Evolutionary conservation across 257 asterid species (phyloP).

Genomic region (Datura wrightii): DNA sequence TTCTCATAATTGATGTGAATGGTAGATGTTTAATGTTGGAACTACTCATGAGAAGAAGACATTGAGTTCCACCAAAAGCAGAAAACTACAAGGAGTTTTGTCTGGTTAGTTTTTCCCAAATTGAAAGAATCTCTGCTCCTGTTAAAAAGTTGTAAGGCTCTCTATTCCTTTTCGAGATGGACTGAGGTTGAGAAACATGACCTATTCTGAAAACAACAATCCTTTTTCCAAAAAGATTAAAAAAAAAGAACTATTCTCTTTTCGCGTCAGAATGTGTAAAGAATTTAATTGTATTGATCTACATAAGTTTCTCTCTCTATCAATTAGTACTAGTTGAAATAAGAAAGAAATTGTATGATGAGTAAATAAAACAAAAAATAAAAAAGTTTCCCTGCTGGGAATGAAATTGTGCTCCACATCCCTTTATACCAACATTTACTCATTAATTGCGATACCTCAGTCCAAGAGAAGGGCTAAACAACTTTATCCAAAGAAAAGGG

Average conservation of each 20-base stretch:
- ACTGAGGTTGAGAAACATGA: constrained; percentile 2
- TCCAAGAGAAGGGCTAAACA: constrained; percentile 9
- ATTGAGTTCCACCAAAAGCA: not conserved
- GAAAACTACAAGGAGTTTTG: constrained; percentile 2
- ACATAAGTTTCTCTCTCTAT: constrained; percentile 12
- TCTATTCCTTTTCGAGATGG: constrained; percentile 25
- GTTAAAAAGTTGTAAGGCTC: not conserved
- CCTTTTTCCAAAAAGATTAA: no score
- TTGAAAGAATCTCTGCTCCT: not conserved
- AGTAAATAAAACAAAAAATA: not conserved
- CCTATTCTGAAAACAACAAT: not conserved
- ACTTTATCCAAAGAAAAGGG: constrained; percentile 11
- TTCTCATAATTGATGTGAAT: not conserved
- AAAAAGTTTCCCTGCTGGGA: not conserved
- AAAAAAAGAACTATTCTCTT: not conserved
- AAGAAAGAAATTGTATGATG: not conserved
- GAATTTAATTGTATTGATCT: not conserved
- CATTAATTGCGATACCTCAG: constrained; percentile 17
- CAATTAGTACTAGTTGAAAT: constrained; percentile 14
- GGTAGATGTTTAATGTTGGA: constrained; percentile 14
- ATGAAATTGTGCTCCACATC: not conserved
- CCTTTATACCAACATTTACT: constrained; percentile 22
- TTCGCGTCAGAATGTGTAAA: not conserved
- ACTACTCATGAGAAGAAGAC: not conserved
- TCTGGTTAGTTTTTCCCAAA: not conserved